Evolutionary conservation across 1,284 basidiomycete genomes (phyloP).

Genomic region (Cryptococcus sp.): DNA sequence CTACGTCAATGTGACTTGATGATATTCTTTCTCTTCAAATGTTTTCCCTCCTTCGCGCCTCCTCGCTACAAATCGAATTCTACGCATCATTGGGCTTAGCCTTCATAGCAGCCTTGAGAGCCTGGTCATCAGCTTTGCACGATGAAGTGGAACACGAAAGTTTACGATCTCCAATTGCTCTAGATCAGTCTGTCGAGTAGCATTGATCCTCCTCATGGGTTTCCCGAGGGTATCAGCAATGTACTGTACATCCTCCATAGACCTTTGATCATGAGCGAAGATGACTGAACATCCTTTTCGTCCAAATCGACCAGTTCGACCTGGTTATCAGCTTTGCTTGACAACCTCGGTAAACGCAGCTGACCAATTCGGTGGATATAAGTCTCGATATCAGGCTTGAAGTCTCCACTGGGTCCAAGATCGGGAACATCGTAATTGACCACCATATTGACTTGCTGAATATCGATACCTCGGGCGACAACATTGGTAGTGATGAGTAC

Average conservation of each 20-base stretch:
- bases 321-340: constrained; percentile 47
- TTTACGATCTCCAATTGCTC: constrained; percentile 41
- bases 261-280: constrained; percentile 83
- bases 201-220: constrained; percentile 41
- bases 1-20: too few species aligned
- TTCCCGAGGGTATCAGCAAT: constrained; percentile 73
- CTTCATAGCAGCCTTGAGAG: constrained; percentile 19
- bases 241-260: constrained; percentile 76
- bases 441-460: constrained; percentile 98
- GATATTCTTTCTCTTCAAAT: background rate
- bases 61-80: background rate
- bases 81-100: constrained; percentile 1
- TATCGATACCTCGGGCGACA: constrained; percentile 96
- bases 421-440: constrained; percentile 97
- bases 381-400: constrained; percentile 83
- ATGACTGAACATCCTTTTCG: constrained; percentile 94
- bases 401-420: constrained; percentile 52
- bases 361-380: constrained; percentile 96
- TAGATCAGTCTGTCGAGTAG: constrained; percentile 28
- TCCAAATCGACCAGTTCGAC: constrained; percentile 91
- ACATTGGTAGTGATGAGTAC: constrained; percentile 99
- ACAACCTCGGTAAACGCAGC: background rate
- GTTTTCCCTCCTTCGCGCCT: background rate
- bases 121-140: constrained; percentile 4
- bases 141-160: background rate